phyloP scores from a whole-genome alignment of 2,329 filamentous ascomycete species.

The Chalara sp. region DNA sequence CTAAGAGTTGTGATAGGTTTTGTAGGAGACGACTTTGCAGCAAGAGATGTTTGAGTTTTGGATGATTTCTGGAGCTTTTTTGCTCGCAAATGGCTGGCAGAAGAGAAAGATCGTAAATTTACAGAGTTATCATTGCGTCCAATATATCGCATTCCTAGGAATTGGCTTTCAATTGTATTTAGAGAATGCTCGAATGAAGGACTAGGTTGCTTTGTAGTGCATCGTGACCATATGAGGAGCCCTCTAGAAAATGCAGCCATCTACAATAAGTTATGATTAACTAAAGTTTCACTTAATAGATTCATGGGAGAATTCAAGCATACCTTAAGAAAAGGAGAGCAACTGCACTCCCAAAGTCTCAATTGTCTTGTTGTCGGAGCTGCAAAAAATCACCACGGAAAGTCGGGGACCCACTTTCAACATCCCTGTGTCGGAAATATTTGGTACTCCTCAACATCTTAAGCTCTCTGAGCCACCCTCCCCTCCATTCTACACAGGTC shows the following conservation, averaged over 20 bases:
- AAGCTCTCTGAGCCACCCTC: slow-evolving; percentile 8
- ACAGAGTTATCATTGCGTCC: slow-evolving; percentile 4
- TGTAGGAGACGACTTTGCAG: not conserved
- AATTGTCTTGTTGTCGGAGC: slow-evolving; percentile 9
- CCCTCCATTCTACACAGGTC: slow-evolving; percentile 15
- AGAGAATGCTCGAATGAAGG: slow-evolving; percentile 3
- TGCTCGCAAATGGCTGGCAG: slow-evolving; percentile 12
- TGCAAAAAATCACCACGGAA: slow-evolving; percentile 5
- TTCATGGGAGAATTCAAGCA: no score
- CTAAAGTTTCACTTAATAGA: not conserved
- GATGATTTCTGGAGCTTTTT: slow-evolving; percentile 2
- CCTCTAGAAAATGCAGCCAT: slow-evolving; percentile 32
- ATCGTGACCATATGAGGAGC: slow-evolving; percentile 17
- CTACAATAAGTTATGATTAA: slow-evolving; percentile 10
- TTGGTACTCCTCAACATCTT: slow-evolving; percentile 15
- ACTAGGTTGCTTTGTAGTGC: not conserved
- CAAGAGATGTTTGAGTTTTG: slow-evolving; percentile 2
- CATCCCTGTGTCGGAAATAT: slow-evolving; percentile 4
- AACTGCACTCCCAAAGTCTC: not conserved
- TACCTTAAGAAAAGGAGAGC: no score
- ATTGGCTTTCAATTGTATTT: slow-evolving; percentile 8
- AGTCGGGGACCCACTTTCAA: slow-evolving; percentile 10
- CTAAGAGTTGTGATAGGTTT: no score
- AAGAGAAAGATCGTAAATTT: slow-evolving; percentile 1
- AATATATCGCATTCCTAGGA: not conserved